Percentiles rank a stretch among this genome's conserved stretches.
phyloP scores from a whole-genome alignment of 2,329 filamentous ascomycete genomes.

The Aspergillus phoenicis region DNA sequence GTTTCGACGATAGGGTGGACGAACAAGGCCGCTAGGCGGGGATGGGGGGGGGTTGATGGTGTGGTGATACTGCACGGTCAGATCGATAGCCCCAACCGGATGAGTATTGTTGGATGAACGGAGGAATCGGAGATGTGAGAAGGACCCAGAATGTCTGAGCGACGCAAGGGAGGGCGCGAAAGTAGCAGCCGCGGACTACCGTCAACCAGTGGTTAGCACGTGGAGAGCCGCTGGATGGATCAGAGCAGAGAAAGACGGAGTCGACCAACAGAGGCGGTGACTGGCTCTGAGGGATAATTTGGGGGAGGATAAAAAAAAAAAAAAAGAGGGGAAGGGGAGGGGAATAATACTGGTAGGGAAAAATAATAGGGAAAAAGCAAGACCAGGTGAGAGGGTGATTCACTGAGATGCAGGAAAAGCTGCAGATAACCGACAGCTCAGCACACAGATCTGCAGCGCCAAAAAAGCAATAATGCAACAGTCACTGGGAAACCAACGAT shows the following conservation, averaged over 20 bases:
- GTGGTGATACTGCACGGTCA: slow-evolving; percentile 23
- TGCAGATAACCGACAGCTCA: slow-evolving; percentile 28
- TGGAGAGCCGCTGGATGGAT: slow-evolving; percentile 26
- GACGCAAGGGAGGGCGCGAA: slow-evolving; percentile 27
- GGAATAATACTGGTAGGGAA: not conserved
- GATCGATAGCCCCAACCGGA: slow-evolving; percentile 19
- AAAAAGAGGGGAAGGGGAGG: not conserved
- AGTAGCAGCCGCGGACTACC: slow-evolving; percentile 24
- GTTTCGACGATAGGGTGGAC: slow-evolving; percentile 16
- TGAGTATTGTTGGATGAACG: slow-evolving; percentile 16
- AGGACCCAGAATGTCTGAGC: slow-evolving; percentile 21
- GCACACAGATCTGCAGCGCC: slow-evolving; percentile 24
- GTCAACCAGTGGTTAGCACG: slow-evolving; percentile 28
- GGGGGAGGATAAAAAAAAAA: no score
- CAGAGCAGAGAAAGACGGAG: slow-evolving; percentile 9
- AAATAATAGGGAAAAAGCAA: slow-evolving; percentile 5
- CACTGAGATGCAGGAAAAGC: slow-evolving; percentile 16
- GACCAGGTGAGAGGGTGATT: slow-evolving; percentile 6
- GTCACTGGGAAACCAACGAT: slow-evolving; percentile 7
- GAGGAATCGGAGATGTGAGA: slow-evolving; percentile 23
- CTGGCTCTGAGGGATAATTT: not conserved
- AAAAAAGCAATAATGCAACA: slow-evolving; percentile 14
- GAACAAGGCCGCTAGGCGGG: slow-evolving; percentile 7
- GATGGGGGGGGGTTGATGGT: slow-evolving; percentile 5
- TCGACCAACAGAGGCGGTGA: slow-evolving; percentile 14